Evolutionary conservation across 108 stramenopile genomes (phyloP).

Genomic region (Conticribra weissflogii): DNA sequence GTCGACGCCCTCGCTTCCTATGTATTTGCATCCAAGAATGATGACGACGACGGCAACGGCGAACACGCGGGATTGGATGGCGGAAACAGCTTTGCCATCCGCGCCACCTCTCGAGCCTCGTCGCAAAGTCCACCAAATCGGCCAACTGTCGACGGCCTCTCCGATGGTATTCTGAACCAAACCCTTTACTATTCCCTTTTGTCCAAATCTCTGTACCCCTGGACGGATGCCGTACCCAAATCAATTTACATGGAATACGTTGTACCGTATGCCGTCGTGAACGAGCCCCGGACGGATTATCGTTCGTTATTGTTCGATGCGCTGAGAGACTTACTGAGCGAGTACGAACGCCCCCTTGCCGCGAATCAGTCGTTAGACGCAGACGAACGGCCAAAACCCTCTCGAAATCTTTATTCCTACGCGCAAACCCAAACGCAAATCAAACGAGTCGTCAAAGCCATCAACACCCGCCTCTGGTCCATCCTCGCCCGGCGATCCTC

Average conservation of each 20-base stretch:
- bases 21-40: too few species aligned
- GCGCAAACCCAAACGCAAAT: slow-evolving; percentile 20
- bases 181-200: slow-evolving; percentile 68
- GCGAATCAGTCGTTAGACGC: neutral
- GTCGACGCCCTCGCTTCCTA: neutral
- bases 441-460: slow-evolving; percentile 55
- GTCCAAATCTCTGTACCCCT: slow-evolving; percentile 63
- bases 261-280: slow-evolving; percentile 76
- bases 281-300: slow-evolving; percentile 86
- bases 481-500: slow-evolving; percentile 37
- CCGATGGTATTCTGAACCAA: slow-evolving; percentile 65
- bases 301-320: slow-evolving; percentile 67
- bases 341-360: slow-evolving; percentile 11
- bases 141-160: slow-evolving; percentile 65
- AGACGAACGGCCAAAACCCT: too few species aligned
- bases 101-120: neutral
- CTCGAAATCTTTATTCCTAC: too few species aligned
- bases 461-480: slow-evolving; percentile 74
- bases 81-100: neutral
- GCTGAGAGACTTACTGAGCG: slow-evolving; percentile 34
- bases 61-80: neutral
- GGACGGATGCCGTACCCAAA: slow-evolving; percentile 70
- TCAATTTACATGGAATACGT: slow-evolving; percentile 83
- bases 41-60: neutral
- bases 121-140: slow-evolving; percentile 11